Conservation (phyloP, 2,329 filamentous ascomycete species). For the Fusarium brevicatenulatum region DNA sequence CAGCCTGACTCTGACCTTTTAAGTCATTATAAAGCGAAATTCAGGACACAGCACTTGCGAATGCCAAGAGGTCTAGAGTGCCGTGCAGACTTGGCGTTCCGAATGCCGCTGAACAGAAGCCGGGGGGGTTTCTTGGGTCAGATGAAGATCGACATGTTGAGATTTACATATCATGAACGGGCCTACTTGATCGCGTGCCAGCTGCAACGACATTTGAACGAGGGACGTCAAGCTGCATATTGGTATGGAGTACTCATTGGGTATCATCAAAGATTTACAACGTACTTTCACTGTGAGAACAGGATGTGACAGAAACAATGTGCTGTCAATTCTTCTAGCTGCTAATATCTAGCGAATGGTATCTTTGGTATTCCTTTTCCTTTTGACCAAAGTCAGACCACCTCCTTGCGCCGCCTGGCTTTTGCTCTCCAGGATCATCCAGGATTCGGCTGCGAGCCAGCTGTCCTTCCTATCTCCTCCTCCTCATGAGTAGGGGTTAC, state of each 20-base stretch:
- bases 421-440: slow-evolving; percentile 35
- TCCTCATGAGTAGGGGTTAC: slow-evolving; percentile 34
- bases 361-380: slow-evolving; percentile 50
- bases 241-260: neutral
- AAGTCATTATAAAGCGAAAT: neutral
- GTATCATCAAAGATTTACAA: neutral
- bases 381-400: slow-evolving; percentile 32
- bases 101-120: neutral
- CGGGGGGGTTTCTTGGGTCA: neutral
- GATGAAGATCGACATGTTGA: slow-evolving; percentile 21
- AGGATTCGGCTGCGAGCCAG: slow-evolving; percentile 24
- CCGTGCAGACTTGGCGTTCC: slow-evolving; percentile 7
- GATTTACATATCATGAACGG: neutral
- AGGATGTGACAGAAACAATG: slow-evolving; percentile 27
- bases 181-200: neutral
- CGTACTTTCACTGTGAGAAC: neutral
- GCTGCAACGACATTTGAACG: neutral
- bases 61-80: slow-evolving; percentile 12
- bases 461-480: slow-evolving; percentile 26
- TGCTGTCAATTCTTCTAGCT: slow-evolving; percentile 43
- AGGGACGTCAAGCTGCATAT: neutral
- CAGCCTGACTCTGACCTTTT: neutral
- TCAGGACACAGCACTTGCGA: neutral
- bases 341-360: slow-evolving; percentile 53
- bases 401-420: slow-evolving; percentile 37